phyloP scores from a whole-genome alignment of 1,284 basidiomycete species.

The Thelephora terrestris region DNA sequence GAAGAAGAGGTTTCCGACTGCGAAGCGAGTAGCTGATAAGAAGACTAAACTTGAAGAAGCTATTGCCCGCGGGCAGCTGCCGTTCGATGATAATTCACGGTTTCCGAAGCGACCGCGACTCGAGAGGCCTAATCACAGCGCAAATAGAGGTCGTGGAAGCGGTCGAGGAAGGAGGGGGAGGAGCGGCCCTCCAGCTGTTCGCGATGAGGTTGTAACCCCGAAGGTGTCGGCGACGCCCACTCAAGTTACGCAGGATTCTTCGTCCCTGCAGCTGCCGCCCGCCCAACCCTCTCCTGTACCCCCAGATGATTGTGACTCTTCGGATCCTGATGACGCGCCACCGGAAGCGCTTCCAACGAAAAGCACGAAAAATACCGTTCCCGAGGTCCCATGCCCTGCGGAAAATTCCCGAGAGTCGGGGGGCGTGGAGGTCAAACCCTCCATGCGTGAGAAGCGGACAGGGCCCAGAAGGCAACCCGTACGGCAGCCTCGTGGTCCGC shows the following conservation, averaged over 20 bases:
- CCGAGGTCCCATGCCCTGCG: not conserved
- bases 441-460: not conserved
- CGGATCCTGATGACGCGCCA: not conserved
- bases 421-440: not conserved
- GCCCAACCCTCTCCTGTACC: slow-evolving; percentile 2
- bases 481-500: slow-evolving; percentile 42
- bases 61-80: slow-evolving; percentile 65
- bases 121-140: slow-evolving; percentile 9
- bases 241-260: not conserved
- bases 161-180: slow-evolving; percentile 24
- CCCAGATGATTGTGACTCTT: slow-evolving; percentile 13
- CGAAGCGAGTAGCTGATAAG: slow-evolving; percentile 64
- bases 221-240: not conserved
- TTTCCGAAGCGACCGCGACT: slow-evolving; percentile 22
- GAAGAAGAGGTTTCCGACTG: slow-evolving; percentile 74
- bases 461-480: slow-evolving; percentile 20
- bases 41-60: slow-evolving; percentile 67
- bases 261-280: not conserved
- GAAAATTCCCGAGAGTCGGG: too few relatives aligned
- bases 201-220: not conserved
- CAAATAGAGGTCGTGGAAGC: slow-evolving; percentile 25
- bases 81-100: slow-evolving; percentile 32
- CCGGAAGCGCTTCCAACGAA: not conserved
- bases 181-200: slow-evolving; percentile 10
- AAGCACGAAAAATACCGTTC: not conserved